Evolutionary conservation across 345 rosid genomes (phyloP).

Genomic region (Durio zibethinus): DNA sequence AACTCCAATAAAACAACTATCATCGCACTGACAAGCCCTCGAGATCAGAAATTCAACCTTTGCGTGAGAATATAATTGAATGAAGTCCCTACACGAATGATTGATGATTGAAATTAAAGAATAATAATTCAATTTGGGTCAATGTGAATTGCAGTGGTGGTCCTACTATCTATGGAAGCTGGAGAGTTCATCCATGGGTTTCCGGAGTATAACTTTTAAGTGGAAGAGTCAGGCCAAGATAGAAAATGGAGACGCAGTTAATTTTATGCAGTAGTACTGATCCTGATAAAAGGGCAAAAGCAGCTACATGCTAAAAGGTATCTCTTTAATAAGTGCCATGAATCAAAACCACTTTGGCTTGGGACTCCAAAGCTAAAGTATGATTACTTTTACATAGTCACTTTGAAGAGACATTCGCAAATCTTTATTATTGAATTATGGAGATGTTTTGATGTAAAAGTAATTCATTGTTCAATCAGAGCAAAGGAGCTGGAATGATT

Average conservation of each 20-base stretch:
- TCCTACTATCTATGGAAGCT: slow-evolving; percentile 19
- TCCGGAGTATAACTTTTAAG: slow-evolving; percentile 11
- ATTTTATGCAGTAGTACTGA: slow-evolving; percentile 9
- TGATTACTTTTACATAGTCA: slow-evolving; percentile 3
- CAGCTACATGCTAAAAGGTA: slow-evolving; percentile 20
- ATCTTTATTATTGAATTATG: slow-evolving; percentile 20
- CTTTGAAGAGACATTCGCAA: background rate
- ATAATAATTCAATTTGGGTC: background rate
- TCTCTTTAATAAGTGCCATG: slow-evolving; percentile 11
- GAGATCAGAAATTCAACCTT: background rate
- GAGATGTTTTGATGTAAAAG: slow-evolving; percentile 5
- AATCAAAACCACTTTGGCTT: slow-evolving; percentile 12
- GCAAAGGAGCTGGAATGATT: background rate
- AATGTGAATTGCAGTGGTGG: background rate
- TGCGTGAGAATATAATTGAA: background rate
- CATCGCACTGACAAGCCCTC: slow-evolving; percentile 2
- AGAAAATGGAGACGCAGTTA: slow-evolving; percentile 8
- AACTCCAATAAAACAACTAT: background rate
- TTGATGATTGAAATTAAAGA: background rate
- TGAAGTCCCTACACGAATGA: background rate
- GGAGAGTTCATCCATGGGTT: slow-evolving; percentile 16
- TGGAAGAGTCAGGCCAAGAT: slow-evolving; percentile 5
- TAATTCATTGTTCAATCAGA: slow-evolving; percentile 7
- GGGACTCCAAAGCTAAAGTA: background rate
- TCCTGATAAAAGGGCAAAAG: slow-evolving; percentile 25